These are phyloP conservation scores for Trichoderma polysporum DNA, from an alignment of 2,329 filamentous ascomycete genomes.

Conservation along the genomic window DNA sequence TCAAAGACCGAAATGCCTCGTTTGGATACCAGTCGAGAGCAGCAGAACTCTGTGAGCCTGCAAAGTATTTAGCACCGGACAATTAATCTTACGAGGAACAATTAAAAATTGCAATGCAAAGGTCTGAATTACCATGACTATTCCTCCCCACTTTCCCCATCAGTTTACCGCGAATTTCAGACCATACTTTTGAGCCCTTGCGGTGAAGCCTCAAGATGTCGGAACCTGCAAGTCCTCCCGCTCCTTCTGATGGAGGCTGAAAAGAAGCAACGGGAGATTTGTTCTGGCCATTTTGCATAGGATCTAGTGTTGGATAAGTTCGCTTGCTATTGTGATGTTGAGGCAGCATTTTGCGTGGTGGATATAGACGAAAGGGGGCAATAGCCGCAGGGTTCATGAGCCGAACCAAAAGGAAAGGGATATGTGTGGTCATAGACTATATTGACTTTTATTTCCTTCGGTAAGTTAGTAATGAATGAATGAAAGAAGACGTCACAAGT, in stretches of 20 bases:
- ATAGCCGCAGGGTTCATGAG: not conserved
- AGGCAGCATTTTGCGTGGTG: constrained; percentile 31
- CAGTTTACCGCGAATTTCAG: constrained; percentile 29
- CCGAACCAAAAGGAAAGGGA: not conserved
- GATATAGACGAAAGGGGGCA: constrained; percentile 11
- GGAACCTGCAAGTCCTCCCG: constrained; percentile 17
- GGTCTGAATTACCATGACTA: constrained; percentile 27
- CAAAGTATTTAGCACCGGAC: not conserved
- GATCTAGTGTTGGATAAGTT: constrained; percentile 28
- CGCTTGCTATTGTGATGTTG: constrained; percentile 31
- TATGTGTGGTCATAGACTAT: not conserved
- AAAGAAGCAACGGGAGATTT: constrained; percentile 19
- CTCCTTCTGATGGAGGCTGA: constrained; percentile 9
- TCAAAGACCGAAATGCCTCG: not conserved
- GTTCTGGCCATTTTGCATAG: constrained; percentile 22
- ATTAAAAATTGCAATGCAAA: too few species aligned
- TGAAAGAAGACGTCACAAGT: constrained; percentile 3
- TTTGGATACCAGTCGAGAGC: constrained; percentile 21
- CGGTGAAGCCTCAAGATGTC: constrained; percentile 29
- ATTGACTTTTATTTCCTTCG: not conserved
- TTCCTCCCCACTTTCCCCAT: constrained; percentile 25
- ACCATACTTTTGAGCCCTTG: constrained; percentile 35
- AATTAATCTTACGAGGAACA: not conserved
- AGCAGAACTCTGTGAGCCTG: constrained; percentile 30
- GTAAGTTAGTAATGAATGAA: constrained; percentile 10